phyloP scores from a whole-genome alignment of 495 filamentous ascomycete species.

The Neurospora sp. region DNA sequence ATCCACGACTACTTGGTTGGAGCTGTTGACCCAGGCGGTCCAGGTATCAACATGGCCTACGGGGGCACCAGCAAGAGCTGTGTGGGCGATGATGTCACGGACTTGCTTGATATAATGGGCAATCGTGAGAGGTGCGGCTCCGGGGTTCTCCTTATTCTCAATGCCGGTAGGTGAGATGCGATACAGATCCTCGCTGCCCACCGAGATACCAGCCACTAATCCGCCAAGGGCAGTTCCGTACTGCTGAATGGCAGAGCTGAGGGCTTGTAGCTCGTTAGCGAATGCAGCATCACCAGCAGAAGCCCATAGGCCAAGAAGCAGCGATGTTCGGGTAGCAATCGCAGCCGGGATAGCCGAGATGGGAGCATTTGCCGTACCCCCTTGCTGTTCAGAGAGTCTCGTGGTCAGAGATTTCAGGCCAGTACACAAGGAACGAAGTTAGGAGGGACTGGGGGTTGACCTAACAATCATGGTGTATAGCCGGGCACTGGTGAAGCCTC shows the following conservation, averaged over 20 bases:
- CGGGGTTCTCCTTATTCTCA: constrained; percentile 31
- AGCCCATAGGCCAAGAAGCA: constrained; percentile 72
- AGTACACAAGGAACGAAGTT: neutral
- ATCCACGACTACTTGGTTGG: constrained; percentile 61
- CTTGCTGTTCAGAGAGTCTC: constrained; percentile 24
- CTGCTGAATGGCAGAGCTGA: constrained; percentile 49
- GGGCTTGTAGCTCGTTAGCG: constrained; percentile 57
- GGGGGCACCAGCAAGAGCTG: constrained; percentile 41
- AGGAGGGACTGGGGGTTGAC: neutral
- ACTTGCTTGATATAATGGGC: constrained; percentile 57
- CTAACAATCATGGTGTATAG: constrained; percentile 42
- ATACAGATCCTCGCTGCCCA: constrained; percentile 88
- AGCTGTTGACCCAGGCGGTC: constrained; percentile 69
- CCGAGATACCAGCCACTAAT: constrained; percentile 74
- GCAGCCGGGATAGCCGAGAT: constrained; percentile 69
- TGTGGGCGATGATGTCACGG: constrained; percentile 46
- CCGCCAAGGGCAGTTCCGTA: constrained; percentile 53
- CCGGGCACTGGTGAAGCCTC: constrained; percentile 58
- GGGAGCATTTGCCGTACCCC: constrained; percentile 43
- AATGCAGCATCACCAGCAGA: constrained; percentile 56
- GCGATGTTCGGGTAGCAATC: constrained; percentile 56
- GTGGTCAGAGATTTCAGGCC: neutral
- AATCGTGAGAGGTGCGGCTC: constrained; percentile 47
- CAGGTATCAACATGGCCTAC: constrained; percentile 92
- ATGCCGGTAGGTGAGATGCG: constrained; percentile 53